Evolutionary conservation across 208 protist species (phyloP).

Genomic region (Spongospora subterranea): DNA sequence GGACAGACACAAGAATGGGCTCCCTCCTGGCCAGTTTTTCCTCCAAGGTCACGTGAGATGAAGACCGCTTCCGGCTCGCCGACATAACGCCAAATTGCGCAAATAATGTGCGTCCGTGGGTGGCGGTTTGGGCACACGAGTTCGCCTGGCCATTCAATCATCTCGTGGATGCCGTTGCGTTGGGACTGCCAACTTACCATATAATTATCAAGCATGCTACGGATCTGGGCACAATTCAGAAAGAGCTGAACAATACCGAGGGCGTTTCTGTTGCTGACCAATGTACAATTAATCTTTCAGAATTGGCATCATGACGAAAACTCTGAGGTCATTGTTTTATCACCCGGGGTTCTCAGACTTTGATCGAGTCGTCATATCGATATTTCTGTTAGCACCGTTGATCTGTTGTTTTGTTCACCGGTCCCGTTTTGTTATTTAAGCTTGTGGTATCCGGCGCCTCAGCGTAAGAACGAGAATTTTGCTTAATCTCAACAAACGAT

Average conservation of each 20-base stretch:
- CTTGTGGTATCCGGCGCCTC: no score
- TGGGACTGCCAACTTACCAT: constrained; percentile 44
- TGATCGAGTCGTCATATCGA: no score
- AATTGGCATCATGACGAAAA: constrained; percentile 42
- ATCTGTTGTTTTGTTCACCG: no score
- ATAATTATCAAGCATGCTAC: constrained; percentile 37
- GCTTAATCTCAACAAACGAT: no score
- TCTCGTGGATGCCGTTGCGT: constrained; percentile 19
- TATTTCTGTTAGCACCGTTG: no score
- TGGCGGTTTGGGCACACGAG: constrained; percentile 10
- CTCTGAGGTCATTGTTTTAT: no score
- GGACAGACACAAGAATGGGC: neutral
- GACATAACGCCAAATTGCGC: no score
- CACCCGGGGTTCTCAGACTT: no score
- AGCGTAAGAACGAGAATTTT: no score
- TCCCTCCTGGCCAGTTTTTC: constrained; percentile 35
- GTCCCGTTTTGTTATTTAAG: no score
- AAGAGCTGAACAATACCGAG: neutral
- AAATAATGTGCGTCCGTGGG: no score
- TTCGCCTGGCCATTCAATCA: constrained; percentile 53
- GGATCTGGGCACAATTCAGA: constrained; percentile 46
- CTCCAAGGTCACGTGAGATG: constrained; percentile 39
- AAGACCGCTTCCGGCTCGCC: constrained; percentile 22
- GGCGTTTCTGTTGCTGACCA: neutral
- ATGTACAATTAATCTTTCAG: constrained; percentile 34